Conservation (phyloP, 352 stramenopile species). For the Globisporangium cystogenes region DNA sequence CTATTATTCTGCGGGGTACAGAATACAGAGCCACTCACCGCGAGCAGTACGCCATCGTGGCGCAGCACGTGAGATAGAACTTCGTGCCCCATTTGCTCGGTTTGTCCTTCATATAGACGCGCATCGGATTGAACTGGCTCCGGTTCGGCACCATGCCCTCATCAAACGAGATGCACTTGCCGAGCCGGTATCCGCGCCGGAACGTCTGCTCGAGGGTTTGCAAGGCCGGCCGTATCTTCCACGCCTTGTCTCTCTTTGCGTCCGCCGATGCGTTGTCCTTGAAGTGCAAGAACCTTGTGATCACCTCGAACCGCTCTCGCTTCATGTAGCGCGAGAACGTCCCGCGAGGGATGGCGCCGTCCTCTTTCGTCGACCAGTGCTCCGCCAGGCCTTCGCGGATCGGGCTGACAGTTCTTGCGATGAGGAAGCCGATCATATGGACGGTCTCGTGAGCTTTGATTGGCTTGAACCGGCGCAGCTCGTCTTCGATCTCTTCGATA, state of each 20-base stretch:
- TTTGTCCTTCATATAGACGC: conserved; percentile 7
- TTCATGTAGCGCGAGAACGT: not conserved
- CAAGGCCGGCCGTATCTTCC: not conserved
- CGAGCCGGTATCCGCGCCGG: conserved; percentile 1
- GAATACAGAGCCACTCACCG: not conserved
- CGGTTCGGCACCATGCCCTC: conserved; percentile 5
- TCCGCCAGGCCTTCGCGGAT: not conserved
- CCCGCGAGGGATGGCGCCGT: not conserved
- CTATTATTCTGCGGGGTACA: not conserved
- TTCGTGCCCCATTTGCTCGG: conserved; percentile 9
- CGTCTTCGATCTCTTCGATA: not conserved
- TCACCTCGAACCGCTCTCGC: not conserved
- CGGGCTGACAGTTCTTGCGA: not conserved
- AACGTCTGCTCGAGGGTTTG: conserved; percentile 1
- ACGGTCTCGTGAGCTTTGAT: not conserved
- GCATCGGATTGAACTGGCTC: not conserved
- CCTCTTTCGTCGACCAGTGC: not conserved
- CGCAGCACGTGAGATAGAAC: conserved; percentile 7
- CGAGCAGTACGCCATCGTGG: not conserved
- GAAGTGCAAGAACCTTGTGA: not conserved
- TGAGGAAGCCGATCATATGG: not conserved
- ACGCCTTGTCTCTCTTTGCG: not conserved
- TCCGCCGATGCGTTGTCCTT: not conserved
- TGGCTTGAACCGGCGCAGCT: not conserved
- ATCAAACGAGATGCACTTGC: not conserved